phyloP scores from a whole-genome alignment of 495 filamentous ascomycete genomes.

The Aspergillus carlsbadensis region DNA sequence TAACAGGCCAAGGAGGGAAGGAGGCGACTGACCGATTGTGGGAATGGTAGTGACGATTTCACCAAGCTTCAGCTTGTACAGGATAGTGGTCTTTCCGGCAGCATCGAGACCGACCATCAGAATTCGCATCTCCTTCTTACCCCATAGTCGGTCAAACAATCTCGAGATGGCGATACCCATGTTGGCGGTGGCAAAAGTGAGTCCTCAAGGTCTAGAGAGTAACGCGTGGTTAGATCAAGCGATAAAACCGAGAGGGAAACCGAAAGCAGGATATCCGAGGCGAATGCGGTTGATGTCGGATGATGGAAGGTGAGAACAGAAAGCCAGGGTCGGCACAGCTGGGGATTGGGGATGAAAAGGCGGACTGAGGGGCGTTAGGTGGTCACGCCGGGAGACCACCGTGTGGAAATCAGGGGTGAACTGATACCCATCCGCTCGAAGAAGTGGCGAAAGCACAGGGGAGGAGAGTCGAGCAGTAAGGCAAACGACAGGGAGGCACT shows the following conservation, averaged over 20 bases:
- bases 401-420: slow-evolving; percentile 26
- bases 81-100: slow-evolving; percentile 99
- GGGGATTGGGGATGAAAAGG: slow-evolving; percentile 23
- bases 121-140: slow-evolving; percentile 99
- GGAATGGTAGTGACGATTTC: slow-evolving; percentile 99
- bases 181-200: slow-evolving; percentile 51
- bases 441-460: slow-evolving; percentile 8
- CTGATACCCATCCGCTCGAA: slow-evolving; percentile 10
- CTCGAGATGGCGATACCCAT: slow-evolving; percentile 96
- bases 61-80: slow-evolving; percentile 99
- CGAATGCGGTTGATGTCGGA: not conserved
- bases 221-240: slow-evolving; percentile 23
- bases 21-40: slow-evolving; percentile 83
- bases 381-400: slow-evolving; percentile 25
- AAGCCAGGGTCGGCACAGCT: slow-evolving; percentile 10
- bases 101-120: slow-evolving; percentile 99
- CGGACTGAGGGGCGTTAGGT: slow-evolving; percentile 24
- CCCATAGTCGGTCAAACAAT: slow-evolving; percentile 92
- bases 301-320: slow-evolving; percentile 6
- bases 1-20: slow-evolving; percentile 6
- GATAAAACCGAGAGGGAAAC: slow-evolving; percentile 5
- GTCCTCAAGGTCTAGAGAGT: slow-evolving; percentile 28
- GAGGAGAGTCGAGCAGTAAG: slow-evolving; percentile 14
- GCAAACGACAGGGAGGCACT: slow-evolving; percentile 10
- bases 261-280: not conserved